These are phyloP conservation scores for Debaryomyces sp. DNA, from an alignment of 1,139 yeast genomes.

Conservation along the genomic window DNA sequence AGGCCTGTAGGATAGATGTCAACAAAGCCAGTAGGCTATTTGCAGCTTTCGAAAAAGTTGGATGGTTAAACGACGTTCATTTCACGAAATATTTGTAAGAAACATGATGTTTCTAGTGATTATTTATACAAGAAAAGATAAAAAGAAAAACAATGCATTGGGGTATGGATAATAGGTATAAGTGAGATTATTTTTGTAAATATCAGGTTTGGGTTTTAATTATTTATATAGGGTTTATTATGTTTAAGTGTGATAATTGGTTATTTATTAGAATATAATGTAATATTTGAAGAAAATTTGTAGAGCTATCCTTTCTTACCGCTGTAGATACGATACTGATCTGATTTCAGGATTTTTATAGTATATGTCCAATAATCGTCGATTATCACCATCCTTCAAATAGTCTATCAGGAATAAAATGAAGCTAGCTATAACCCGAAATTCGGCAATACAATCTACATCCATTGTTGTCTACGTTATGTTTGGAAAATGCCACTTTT, in stretches of 20 bases:
- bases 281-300: not conserved
- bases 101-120: not conserved
- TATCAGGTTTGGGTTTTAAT: conserved; percentile 6
- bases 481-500: not conserved
- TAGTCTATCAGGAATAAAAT: no score
- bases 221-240: not conserved
- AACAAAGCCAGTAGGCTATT: conserved; percentile 91
- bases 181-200: conserved; percentile 3
- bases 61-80: conserved; percentile 86
- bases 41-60: conserved; percentile 93
- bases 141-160: conserved; percentile 1
- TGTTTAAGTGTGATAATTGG: conserved; percentile 1
- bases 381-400: no score
- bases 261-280: conserved; percentile 5
- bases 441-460: not conserved
- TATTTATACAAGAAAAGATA: conserved; percentile 3
- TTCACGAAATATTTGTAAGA: conserved; percentile 53
- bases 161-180: conserved; percentile 5
- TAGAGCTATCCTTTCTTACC: not conserved
- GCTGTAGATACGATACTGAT: no score
- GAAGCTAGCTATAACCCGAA: no score
- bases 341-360: no score
- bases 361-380: no score
- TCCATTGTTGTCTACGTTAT: not conserved
- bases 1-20: conserved; percentile 96